Percentiles rank a stretch among this genome's conserved stretches.
phyloP scores from a whole-genome alignment of 2,329 filamentous ascomycete genomes.

The Sarocladiaceae sp. region DNA sequence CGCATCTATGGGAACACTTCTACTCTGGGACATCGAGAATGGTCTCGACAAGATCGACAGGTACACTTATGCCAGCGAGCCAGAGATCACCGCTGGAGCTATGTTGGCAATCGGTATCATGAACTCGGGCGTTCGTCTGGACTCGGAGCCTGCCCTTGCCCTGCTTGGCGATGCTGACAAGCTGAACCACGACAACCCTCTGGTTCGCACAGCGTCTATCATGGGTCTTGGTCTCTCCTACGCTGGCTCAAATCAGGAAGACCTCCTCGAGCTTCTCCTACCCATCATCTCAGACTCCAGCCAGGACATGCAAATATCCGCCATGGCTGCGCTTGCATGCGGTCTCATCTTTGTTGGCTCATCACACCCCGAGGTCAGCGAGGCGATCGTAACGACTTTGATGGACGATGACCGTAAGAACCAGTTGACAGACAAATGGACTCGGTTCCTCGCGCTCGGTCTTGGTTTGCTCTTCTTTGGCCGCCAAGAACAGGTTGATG shows the following conservation, averaged over 20 bases:
- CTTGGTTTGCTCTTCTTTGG: constrained; percentile 93
- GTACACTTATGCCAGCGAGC: constrained; percentile 80
- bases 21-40: constrained; percentile 89
- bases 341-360: constrained; percentile 92
- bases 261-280: constrained; percentile 76
- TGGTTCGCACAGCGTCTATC: constrained; percentile 76
- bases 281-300: constrained; percentile 81
- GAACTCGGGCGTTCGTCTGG: constrained; percentile 84
- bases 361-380: constrained; percentile 82
- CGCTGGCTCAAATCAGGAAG: constrained; percentile 87
- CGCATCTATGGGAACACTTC: constrained; percentile 83
- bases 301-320: constrained; percentile 89
- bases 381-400: constrained; percentile 85
- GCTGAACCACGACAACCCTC: constrained; percentile 68
- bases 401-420: constrained; percentile 88
- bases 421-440: constrained; percentile 97
- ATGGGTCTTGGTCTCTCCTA: constrained; percentile 96
- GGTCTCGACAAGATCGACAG: constrained; percentile 92
- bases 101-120: constrained; percentile 92
- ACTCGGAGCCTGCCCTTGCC: constrained; percentile 85
- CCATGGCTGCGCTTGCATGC: constrained; percentile 87
- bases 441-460: constrained; percentile 89
- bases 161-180: constrained; percentile 76
- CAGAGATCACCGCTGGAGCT: constrained; percentile 80
- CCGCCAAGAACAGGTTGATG: constrained; percentile 96